A percentile compares a stretch with the other conserved stretches of the same genome.
Conservation (phyloP, 768 basidiomycete genomes). For the Mycena latifolia region DNA sequence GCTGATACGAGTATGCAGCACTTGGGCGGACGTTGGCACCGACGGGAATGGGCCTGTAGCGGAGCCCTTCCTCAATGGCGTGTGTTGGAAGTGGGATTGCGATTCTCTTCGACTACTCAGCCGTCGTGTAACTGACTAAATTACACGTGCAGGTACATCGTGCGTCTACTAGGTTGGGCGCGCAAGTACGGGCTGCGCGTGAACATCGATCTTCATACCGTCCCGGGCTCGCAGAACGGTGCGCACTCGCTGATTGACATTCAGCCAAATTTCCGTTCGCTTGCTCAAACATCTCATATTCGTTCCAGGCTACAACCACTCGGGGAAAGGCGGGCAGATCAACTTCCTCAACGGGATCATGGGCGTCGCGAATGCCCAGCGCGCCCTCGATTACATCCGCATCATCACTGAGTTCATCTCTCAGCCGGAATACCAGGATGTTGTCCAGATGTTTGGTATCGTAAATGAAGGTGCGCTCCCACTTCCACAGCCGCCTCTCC, state of each 20-base stretch:
- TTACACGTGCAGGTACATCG: too few relatives aligned
- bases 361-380: slow-evolving; percentile 90
- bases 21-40: too few relatives aligned
- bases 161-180: too few relatives aligned
- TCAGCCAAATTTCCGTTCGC: not conserved
- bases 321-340: slow-evolving; percentile 68
- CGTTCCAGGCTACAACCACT: slow-evolving; percentile 70
- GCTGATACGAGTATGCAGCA: too few relatives aligned
- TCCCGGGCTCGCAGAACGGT: not conserved
- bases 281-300: not conserved
- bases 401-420: slow-evolving; percentile 37
- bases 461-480: not conserved
- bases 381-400: too few relatives aligned
- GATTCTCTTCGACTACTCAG: too few relatives aligned
- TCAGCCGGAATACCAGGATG: slow-evolving; percentile 53
- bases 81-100: too few relatives aligned
- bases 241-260: too few relatives aligned
- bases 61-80: too few relatives aligned
- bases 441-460: not conserved
- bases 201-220: not conserved
- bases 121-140: too few relatives aligned
- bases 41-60: too few relatives aligned
- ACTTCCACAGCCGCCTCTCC: too few relatives aligned
- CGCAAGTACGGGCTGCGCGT: not conserved
- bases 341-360: slow-evolving; percentile 83